phyloP scores from a whole-genome alignment of 768 basidiomycete species.

The Amanita brunnescens region DNA sequence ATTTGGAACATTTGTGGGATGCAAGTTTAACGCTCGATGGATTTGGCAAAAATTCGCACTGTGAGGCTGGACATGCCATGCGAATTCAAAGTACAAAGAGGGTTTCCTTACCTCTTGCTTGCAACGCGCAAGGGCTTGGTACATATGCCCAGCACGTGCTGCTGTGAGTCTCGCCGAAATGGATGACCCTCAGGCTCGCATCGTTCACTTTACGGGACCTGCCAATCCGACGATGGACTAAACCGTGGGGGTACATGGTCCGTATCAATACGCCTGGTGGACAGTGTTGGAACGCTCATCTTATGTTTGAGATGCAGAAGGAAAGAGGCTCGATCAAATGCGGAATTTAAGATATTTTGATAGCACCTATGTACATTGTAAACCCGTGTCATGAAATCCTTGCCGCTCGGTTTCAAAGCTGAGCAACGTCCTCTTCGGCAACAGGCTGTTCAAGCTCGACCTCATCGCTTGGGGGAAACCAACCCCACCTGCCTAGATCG shows the following conservation, averaged over 20 bases:
- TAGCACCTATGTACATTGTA: no score
- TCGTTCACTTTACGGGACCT: slow-evolving; percentile 55
- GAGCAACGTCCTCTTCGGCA: background rate
- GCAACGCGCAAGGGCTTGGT: slow-evolving; percentile 53
- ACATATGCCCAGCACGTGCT: slow-evolving; percentile 40
- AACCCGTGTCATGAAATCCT: no score
- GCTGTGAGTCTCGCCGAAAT: slow-evolving; percentile 24
- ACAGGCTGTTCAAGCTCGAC: background rate
- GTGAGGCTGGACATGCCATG: slow-evolving; percentile 18
- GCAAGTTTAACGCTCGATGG: slow-evolving; percentile 35
- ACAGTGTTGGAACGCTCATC: slow-evolving; percentile 26
- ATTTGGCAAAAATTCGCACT: slow-evolving; percentile 31
- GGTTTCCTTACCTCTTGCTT: slow-evolving; percentile 30
- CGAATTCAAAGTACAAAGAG: slow-evolving; percentile 29
- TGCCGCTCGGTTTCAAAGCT: background rate
- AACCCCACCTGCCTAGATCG: slow-evolving; percentile 49
- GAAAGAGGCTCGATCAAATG: no score
- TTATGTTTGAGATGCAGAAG: background rate
- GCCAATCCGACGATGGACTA: slow-evolving; percentile 40
- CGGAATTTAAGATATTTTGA: no score
- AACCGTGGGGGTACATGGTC: slow-evolving; percentile 53
- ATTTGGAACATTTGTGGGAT: slow-evolving; percentile 34
- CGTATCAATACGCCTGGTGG: slow-evolving; percentile 43
- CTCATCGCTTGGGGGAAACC: slow-evolving; percentile 44
- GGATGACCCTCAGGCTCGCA: slow-evolving; percentile 29